Conservation (phyloP, 768 basidiomycete species). For the Hydnum rufescens region DNA sequence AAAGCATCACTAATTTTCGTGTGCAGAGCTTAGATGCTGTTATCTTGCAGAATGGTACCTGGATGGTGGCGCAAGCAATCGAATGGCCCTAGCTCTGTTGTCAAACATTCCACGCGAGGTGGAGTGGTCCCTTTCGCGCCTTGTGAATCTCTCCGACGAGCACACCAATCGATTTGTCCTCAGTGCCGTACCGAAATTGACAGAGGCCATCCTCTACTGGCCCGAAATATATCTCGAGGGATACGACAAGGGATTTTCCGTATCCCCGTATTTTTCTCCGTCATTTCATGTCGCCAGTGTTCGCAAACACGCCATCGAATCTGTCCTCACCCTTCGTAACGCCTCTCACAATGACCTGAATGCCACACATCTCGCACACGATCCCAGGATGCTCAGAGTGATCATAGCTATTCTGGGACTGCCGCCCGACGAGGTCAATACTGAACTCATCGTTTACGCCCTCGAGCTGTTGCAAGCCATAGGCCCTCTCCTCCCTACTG, state of each 20-base stretch:
- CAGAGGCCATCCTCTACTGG: constrained; percentile 73
- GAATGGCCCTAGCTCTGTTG: constrained; percentile 76
- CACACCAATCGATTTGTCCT: constrained; percentile 48
- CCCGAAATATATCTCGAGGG: constrained; percentile 63
- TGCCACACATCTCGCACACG: constrained; percentile 34
- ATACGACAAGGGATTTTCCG: constrained; percentile 31
- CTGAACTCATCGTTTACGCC: constrained; percentile 50
- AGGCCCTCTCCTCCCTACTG: constrained; percentile 23
- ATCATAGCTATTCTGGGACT: constrained; percentile 44
- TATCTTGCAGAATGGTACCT: constrained; percentile 31
- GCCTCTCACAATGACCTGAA: constrained; percentile 48
- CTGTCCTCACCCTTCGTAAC: constrained; percentile 73
- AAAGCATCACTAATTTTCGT: too few species aligned
- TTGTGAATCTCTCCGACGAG: constrained; percentile 60
- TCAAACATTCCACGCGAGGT: constrained; percentile 70
- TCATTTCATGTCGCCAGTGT: constrained; percentile 31
- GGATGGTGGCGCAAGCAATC: constrained; percentile 56
- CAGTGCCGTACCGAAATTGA: constrained; percentile 50
- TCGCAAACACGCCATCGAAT: constrained; percentile 64
- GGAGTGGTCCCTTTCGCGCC: constrained; percentile 74
- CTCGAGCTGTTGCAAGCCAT: constrained; percentile 54
- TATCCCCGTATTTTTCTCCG: constrained; percentile 27
- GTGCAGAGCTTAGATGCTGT: neutral
- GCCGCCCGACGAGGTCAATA: constrained; percentile 45
- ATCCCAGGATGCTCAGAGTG: constrained; percentile 43